Base-by-base conservation (phyloP, 768 basidiomycete species). In the Mrakia hoshinonis region DNA sequence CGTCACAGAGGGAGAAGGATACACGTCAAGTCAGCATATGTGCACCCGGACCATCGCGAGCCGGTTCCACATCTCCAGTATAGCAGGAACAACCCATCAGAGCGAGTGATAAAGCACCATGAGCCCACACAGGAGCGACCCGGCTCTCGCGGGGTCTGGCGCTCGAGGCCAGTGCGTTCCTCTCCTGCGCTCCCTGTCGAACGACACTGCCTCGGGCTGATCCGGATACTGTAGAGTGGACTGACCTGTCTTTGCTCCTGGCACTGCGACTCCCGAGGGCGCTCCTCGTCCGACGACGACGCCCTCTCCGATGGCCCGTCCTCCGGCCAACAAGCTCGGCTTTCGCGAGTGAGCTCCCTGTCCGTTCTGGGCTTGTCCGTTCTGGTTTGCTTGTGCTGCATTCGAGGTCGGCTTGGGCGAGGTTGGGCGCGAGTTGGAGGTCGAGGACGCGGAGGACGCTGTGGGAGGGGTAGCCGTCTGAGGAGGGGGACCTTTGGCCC, bases 401-500 rank as follows among this genome's bases (percentile, higher is more conserved):
- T 69, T 67, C 62, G 70, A 65, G 39, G 69, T 66, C 10, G 67
- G 73, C 39, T 69, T 68, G 24, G 75, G 67, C 13, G 66, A 60
- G 26, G 52, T 34, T 15, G 72, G 67, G 24, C 62, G 47, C 5
- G 74, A 47, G n/a, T 90, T 88, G 61, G 90, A 87, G 80, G 89
- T 87, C 72, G 88, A 84, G 73, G 87, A 84, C 70, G 88, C 79
- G 64, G 81, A 80, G 73, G 82, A 81, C 68, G 85, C 80, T 70
- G 86, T 81, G 74, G 80, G 84, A 81, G 85, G 84, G 70, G 91
- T 90, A 63, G 81, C 80, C 72, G 82, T 81, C 68, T 85, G 80
- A 72, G 86, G 81, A 75, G 92, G 91, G 65, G 91, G 91, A 80
- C 91, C 91, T 84, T 82, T 88, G 82, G 89, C 83, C 92, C 92